These are phyloP conservation scores for Diversispora eburnea DNA, from an alignment of 192 early-diverging fungal species.

Conservation along the genomic window DNA sequence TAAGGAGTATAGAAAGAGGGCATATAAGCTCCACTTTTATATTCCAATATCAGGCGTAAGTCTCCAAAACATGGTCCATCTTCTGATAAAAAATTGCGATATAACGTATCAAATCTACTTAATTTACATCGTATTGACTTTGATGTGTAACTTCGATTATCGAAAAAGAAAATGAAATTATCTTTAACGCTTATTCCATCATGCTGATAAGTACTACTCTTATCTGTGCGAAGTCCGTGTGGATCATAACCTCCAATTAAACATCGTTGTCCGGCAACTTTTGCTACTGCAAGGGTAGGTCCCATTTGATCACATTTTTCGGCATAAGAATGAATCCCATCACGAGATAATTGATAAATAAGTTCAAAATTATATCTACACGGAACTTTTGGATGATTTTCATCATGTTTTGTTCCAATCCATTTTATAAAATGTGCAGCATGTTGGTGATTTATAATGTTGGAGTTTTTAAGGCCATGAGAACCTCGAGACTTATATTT, in stretches of 20 bases:
- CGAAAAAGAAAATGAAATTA: constrained; percentile 18
- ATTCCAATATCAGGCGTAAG: constrained; percentile 9
- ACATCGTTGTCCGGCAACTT: constrained; percentile 15
- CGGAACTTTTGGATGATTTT: background rate
- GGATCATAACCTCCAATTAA: constrained; percentile 4
- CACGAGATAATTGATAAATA: background rate
- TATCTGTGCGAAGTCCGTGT: constrained; percentile 5
- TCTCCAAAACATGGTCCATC: constrained; percentile 12
- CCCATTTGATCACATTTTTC: constrained; percentile 16
- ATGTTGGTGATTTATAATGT: constrained; percentile 14
- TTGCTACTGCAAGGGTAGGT: background rate
- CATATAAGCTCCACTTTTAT: background rate
- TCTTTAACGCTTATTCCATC: constrained; percentile 4
- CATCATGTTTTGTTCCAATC: constrained; percentile 1
- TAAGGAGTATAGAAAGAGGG: constrained; percentile 9
- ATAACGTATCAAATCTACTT: constrained; percentile 7
- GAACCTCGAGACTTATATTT: background rate
- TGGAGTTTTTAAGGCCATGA: constrained; percentile 11
- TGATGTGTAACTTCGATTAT: constrained; percentile 1
- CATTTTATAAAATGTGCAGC: constrained; percentile 12
- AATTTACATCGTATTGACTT: background rate
- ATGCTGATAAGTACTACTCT: background rate
- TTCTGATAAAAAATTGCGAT: constrained; percentile 11
- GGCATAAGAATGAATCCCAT: background rate
- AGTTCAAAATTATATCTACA: constrained; percentile 11